phyloP scores from a whole-genome alignment of 2,329 filamentous ascomycete species.

The Aspergillus quadricinctus region DNA sequence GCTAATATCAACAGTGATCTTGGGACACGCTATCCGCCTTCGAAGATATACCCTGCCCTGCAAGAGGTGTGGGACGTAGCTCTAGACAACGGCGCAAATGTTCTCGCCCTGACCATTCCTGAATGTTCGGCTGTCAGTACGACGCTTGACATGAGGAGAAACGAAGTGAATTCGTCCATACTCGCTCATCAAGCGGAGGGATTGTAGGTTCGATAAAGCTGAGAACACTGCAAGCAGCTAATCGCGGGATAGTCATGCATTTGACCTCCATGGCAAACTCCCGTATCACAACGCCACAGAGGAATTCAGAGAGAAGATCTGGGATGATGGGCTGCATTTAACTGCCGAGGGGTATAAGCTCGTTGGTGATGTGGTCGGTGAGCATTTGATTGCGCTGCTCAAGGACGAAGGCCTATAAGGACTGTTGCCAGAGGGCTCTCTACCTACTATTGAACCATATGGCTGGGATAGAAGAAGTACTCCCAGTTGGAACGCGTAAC shows the following conservation, averaged over 20 bases:
- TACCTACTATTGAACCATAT: too few relatives aligned
- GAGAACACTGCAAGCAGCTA: background rate
- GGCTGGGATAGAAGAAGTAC: background rate
- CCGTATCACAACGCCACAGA: constrained; percentile 51
- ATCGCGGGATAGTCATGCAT: constrained; percentile 44
- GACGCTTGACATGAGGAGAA: constrained; percentile 34
- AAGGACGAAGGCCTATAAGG: background rate
- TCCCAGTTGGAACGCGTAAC: too few relatives aligned
- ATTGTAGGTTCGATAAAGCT: constrained; percentile 45
- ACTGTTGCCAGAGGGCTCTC: background rate
- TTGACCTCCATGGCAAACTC: constrained; percentile 54
- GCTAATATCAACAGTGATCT: constrained; percentile 42
- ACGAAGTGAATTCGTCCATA: constrained; percentile 52
- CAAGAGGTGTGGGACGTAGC: constrained; percentile 49
- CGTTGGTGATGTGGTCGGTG: constrained; percentile 57
- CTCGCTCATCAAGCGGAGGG: constrained; percentile 45
- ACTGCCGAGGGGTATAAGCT: constrained; percentile 57
- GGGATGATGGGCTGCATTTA: constrained; percentile 61
- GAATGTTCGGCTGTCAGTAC: constrained; percentile 40
- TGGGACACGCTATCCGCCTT: constrained; percentile 32
- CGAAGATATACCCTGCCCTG: constrained; percentile 49
- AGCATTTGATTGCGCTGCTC: constrained; percentile 40
- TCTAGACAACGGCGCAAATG: constrained; percentile 48
- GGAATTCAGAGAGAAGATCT: constrained; percentile 48
- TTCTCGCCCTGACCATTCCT: constrained; percentile 61